A percentile compares a stretch with the other conserved stretches of the same genome.
These are phyloP conservation scores for Daedaleopsis sinensis DNA, from an alignment of 768 basidiomycete species.

Conservation along the genomic window DNA sequence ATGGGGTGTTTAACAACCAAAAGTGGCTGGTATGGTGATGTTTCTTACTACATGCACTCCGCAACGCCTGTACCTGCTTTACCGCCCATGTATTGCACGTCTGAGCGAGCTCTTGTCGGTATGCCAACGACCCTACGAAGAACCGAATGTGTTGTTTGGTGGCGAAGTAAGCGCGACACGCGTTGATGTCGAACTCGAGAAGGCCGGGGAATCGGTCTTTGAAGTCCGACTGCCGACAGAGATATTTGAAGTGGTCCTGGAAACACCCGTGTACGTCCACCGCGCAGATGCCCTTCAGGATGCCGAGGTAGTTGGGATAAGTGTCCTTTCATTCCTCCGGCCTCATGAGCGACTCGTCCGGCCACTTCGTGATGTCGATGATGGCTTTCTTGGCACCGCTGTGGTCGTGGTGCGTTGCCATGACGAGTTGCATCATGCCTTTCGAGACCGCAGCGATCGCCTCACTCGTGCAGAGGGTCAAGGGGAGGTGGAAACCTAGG, in stretches of 20 bases:
- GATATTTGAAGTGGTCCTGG: background rate
- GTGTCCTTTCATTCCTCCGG: slow-evolving; percentile 8
- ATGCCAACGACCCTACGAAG: too few relatives aligned
- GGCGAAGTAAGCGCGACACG: slow-evolving; percentile 2
- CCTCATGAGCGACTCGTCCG: background rate
- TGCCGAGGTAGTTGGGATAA: background rate
- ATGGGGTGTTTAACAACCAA: too few relatives aligned
- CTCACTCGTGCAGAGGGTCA: slow-evolving; percentile 1
- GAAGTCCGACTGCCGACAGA: background rate
- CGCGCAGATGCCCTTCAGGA: background rate
- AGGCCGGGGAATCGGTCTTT: background rate
- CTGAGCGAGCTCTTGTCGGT: too few relatives aligned
- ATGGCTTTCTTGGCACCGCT: background rate
- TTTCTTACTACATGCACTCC: too few relatives aligned
- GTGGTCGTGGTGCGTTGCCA: background rate
- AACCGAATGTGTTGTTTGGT: too few relatives aligned
- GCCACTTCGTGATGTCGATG: background rate
- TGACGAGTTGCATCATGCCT: background rate
- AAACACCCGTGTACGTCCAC: background rate
- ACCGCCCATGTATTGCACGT: too few relatives aligned
- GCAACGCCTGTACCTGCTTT: too few relatives aligned
- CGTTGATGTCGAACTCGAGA: slow-evolving; percentile 4
- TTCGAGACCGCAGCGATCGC: background rate
- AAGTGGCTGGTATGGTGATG: too few relatives aligned
- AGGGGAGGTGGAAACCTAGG: slow-evolving; percentile 7